Base-by-base conservation (phyloP, 345 rosid genomes). In the Ailanthus altissimus region DNA sequence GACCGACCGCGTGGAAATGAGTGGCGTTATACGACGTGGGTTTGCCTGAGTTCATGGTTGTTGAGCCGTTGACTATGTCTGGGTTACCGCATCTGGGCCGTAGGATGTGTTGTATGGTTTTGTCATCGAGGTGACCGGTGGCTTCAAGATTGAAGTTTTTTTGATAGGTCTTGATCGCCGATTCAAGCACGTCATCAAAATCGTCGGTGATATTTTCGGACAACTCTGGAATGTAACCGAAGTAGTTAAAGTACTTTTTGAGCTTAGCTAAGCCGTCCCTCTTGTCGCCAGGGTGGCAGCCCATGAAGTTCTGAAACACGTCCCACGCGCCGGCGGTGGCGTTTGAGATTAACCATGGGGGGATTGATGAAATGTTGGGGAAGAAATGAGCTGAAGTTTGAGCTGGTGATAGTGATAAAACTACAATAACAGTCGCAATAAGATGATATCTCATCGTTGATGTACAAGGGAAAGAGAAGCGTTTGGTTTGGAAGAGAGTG, bases 71-170 rank as follows among this genome's bases (percentile, higher is more conserved):
- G 81, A 95, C 84, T 16, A 95, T 79, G 47, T 95, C 99, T 2
- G 99, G 91, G 77, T 92, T 92, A 6, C 99, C 98, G 59, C 99
- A 95, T 63, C 98, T 84, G 0, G 99, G 98, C 32, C 79, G 84
- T n/a, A 87, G 79, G 75, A 95, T 83, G 66, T 86, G 91, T 66
- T 80, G 75, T 0, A 95, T 57, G 11, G 99, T 95, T 9, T 79
- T 70, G 2, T 77, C 74, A 21, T 95, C 99, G 53, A 95, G 97
- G 26, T 86, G 75, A 1, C 99, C 99, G 8, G 99, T 90, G 51
- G 83, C 83, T 16, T 89, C 71, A 42, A 95, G 90, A 77, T 86
- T 85, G 83, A 95, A 95, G 79, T 93, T 92, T 53, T 25, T 82
- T 63, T 95, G 99, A 82, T 95, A 95, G 1, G 90, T 79, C 67